Evolutionary conservation across 805 yeast species (phyloP), one percentile per base, ranked within the genome.

Genomic region (Pichia californica): DNA sequence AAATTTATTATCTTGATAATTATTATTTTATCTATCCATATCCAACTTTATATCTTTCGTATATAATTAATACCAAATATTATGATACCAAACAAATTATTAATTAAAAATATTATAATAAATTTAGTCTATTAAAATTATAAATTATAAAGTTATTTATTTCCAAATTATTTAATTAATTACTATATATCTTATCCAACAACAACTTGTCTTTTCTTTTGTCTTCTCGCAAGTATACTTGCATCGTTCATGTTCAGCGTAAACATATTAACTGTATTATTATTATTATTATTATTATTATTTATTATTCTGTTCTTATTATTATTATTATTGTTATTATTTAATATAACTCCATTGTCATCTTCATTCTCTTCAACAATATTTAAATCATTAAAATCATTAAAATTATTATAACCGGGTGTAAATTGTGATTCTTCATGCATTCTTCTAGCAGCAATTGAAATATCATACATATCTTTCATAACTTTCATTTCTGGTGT

Each of bases 401-500:
- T 48, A 14, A 26, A 34, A 7, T 25, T 31, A 10, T 23, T 30
- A 15, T 7, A 7, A 11, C 25, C 16, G 23, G 43, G 40, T 34
- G 38, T 37, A 19, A 27, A 27, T 18, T 18, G 32, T 31, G 32
- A 25, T 31, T 74, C 81, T 58, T 76, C 81, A 3, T 76, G 77
- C 68, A 71, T 69, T 56, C 81, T 65, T 53, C 74, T 79, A 13
- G 76, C 80, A 0, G 81, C 81, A n/a, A 79, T 65, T 1, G 81
- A 73, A 18, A 77, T 72, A 52, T 77, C 82, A 58, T 75, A 75
- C 13, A 79, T 81, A 47, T 76, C 82, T 46, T 75, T 68, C 61
- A 77, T 66, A 2, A 80, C 81, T 48, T 70, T 73, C 2, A 79
- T 79, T 5, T 78, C 80, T 8, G 82, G 81, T 11, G 79, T 70